phyloP scores from a whole-genome alignment of 345 rosid species.

The Stellera chamaejasme region DNA sequence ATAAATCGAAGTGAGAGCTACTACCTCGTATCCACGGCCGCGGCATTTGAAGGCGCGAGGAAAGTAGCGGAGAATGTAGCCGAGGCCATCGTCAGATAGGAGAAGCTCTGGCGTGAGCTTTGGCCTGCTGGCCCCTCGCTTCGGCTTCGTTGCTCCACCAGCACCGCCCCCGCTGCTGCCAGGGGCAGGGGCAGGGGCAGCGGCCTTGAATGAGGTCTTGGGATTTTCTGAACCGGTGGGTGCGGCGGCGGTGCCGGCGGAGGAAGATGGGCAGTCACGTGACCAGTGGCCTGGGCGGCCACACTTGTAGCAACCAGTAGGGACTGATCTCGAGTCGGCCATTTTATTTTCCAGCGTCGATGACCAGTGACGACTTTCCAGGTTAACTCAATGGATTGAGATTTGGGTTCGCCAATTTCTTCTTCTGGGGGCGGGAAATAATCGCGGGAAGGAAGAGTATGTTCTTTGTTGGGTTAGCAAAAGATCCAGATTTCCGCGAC shows the following conservation, averaged over 20 bases:
- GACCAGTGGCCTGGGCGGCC: constrained; percentile 99
- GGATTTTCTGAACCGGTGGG: constrained; percentile 20
- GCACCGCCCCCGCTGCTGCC: not conserved
- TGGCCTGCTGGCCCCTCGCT: constrained; percentile 51
- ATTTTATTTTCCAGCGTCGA: constrained; percentile 14
- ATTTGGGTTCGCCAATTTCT: not conserved
- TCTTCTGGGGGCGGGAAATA: constrained; percentile 22
- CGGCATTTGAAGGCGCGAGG: constrained; percentile 72
- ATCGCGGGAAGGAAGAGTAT: constrained; percentile 10
- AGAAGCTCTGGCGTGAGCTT: constrained; percentile 79
- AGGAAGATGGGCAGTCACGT: constrained; percentile 65
- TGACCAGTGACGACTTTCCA: not conserved
- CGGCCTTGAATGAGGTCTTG: constrained; percentile 14
- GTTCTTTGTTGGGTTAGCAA: no score
- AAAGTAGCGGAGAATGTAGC: constrained; percentile 76
- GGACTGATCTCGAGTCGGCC: constrained; percentile 39
- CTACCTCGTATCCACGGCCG: constrained; percentile 86
- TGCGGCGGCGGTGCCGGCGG: constrained; percentile 13
- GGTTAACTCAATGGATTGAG: no score
- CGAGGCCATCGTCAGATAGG: constrained; percentile 78
- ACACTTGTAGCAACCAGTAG: constrained; percentile 94
- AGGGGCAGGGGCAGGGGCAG: constrained; percentile 7
- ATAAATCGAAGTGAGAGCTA: not conserved
- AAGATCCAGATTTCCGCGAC: no score
- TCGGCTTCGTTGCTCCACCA: constrained; percentile 28